phyloP scores from a whole-genome alignment of 148 eudicot genomes.

The Pharnaceum exiguum region DNA sequence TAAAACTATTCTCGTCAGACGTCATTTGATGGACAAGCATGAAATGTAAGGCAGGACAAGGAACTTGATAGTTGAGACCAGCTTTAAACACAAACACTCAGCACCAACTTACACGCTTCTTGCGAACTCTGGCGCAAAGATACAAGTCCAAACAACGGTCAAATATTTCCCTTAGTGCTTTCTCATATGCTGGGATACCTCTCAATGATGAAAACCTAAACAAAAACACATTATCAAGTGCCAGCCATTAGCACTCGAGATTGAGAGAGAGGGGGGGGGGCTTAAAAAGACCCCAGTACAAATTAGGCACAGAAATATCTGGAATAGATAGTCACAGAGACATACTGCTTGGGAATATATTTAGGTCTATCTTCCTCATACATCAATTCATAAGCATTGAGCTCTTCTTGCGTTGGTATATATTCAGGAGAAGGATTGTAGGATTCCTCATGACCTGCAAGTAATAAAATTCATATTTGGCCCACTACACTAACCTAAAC shows the following conservation, averaged over 20 bases:
- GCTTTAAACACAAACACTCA: neutral
- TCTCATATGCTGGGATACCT: constrained; percentile 82
- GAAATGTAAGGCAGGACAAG: neutral
- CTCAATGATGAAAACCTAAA: constrained; percentile 73
- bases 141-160: constrained; percentile 89
- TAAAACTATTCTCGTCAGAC: neutral
- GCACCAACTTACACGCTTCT: constrained; percentile 65
- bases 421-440: constrained; percentile 86
- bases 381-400: constrained; percentile 71
- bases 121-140: constrained; percentile 83
- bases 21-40: neutral
- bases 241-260: constrained; percentile 5
- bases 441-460: constrained; percentile 88
- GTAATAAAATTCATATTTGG: neutral
- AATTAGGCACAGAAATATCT: neutral
- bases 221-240: neutral
- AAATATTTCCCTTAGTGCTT: constrained; percentile 61
- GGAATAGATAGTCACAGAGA: neutral
- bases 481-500: neutral
- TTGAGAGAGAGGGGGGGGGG: neutral
- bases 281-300: neutral
- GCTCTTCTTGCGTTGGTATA: constrained; percentile 93
- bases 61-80: neutral
- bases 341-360: constrained; percentile 80
- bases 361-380: constrained; percentile 94